Base-by-base conservation (phyloP, 225 moss, liverwort and hornwort genomes). In the Pseudisothecium myosuroides region DNA sequence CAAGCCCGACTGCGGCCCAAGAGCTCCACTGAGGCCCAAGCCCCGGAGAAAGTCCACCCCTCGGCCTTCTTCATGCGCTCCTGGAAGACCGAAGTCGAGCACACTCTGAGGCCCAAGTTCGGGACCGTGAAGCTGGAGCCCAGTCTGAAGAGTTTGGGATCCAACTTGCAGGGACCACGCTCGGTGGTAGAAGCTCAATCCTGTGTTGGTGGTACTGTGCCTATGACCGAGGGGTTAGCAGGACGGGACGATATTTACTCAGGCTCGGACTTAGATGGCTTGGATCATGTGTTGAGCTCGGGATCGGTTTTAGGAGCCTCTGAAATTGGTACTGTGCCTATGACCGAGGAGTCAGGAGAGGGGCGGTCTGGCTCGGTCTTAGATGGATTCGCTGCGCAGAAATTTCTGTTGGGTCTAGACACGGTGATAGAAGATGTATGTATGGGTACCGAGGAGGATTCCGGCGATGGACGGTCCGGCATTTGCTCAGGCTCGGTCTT, bases 1-100 rank as follows among this genome's bases (percentile, higher is more conserved):
- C 89, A 97, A 87, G 95, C 93, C 5, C 86, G 97, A 56, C 90
- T 95, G 55, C 54, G 66, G 54, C 87, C 66, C 78, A 80, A 89
- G 52, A 43, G 58, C 52, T n/a, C 11, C 24, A 22, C 49, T 4
- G 45, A 59, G 74, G 56, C 74, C 49, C 23, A 85, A 85, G 60
- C 8, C 23, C 12, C 84, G 14, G 29, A 3, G 28, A 28, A 61
- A 61, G 60, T 66, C 12, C 89, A 89, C 41, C 79, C 89, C 12
- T 89, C 91, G 17, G 68, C 84, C 50, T 84, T 41, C 81, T 91
- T 87, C 87, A 87, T 91, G 85, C 63, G 65, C 80, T 67, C 90
- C 37, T 90, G 92, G 90, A 90, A 85, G 74, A 60, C 87, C 68
- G 55, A 68, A 81, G 37, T 65, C 81, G 59, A 89, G 54, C 79